Evolutionary conservation across 306 rosid genomes (phyloP), one percentile per base, ranked within the genome.

Genomic region (Nissolia schottii): DNA sequence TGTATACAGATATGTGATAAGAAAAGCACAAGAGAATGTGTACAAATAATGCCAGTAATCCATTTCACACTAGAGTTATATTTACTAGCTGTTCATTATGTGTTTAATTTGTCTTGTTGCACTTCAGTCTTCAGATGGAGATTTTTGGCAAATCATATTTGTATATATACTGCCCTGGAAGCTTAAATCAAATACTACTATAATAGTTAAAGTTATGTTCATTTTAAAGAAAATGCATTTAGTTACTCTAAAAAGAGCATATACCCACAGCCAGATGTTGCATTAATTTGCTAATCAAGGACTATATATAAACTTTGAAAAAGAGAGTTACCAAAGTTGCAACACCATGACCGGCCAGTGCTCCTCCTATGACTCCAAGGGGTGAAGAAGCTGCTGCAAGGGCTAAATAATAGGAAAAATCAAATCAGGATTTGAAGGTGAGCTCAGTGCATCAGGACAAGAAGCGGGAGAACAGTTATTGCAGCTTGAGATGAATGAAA

Each of bases 341-440:
- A 49, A 81, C 92, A 27, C 96, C 93, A 35, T 91, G 96, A 79
- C 97, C 97, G 4, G 96, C 97, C 35, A 91, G 86, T 27, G 99
- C 92, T 83, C 99, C 97, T 4, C 86, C 97, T 69, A 95, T 87
- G 81, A 92, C 99, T 80, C 99, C 96, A 69, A 91, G 85, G 55
- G 96, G 97, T 70, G 97, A 91, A 79, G 99, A 89, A 64, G 99
- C 97, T 16, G 99, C 97, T 71, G 97, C 96, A 69, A 91, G 97
- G 75, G 97, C 99, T 91, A 85, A 80, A 82, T 32, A 63, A 67
- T 35, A 53, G 66, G 73, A 54, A 23, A 27, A 38, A 73, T n/a
- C n/a, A 64, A 53, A 25, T 69, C 74, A 73, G 71, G 19, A 27
- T 65, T 34, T 14, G 34, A 77, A 53, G 62, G 62, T 18, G 16